phyloP scores from a whole-genome alignment of 495 filamentous ascomycete species.

The Hypoxylon lienhwacheense region DNA sequence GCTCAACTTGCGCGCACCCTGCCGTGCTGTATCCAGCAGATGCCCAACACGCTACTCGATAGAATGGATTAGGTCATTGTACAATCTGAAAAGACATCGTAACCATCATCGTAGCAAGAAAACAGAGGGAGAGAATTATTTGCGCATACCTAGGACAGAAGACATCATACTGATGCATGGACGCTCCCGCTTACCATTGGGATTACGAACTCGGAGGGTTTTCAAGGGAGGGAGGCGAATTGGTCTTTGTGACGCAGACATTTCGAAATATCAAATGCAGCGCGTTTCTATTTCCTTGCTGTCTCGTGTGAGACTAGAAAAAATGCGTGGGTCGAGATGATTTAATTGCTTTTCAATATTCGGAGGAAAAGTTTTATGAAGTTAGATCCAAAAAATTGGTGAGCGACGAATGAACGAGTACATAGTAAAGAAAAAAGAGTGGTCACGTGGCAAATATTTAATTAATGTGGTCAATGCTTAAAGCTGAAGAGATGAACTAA shows the following conservation, averaged over 20 bases:
- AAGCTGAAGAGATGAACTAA: neutral
- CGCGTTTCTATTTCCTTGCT: conserved; percentile 6
- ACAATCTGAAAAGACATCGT: conserved; percentile 8
- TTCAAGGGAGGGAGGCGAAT: conserved; percentile 87
- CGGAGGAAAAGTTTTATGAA: conserved; percentile 1
- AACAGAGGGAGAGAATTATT: neutral
- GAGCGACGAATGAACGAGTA: no score
- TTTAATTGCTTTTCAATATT: conserved; percentile 27
- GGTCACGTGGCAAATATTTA: conserved; percentile 15
- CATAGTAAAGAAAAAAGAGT: neutral
- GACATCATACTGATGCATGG: conserved; percentile 85
- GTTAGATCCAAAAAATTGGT: neutral
- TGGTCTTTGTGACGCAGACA: conserved; percentile 48
- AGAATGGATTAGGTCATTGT: conserved; percentile 8
- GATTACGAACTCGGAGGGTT: conserved; percentile 78
- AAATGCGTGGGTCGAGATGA: conserved; percentile 17
- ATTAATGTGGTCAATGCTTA: neutral
- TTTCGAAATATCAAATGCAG: conserved; percentile 11
- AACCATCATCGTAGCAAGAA: neutral
- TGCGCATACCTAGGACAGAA: conserved; percentile 76
- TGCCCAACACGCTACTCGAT: conserved; percentile 82
- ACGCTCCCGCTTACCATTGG: conserved; percentile 73
- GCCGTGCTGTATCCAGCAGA: conserved; percentile 73
- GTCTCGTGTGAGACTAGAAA: conserved; percentile 7
- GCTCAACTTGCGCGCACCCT: conserved; percentile 79